Evolutionary conservation across 768 basidiomycete species (phyloP), one percentile per base, ranked within the genome.

Genomic region (Suillus plorans): DNA sequence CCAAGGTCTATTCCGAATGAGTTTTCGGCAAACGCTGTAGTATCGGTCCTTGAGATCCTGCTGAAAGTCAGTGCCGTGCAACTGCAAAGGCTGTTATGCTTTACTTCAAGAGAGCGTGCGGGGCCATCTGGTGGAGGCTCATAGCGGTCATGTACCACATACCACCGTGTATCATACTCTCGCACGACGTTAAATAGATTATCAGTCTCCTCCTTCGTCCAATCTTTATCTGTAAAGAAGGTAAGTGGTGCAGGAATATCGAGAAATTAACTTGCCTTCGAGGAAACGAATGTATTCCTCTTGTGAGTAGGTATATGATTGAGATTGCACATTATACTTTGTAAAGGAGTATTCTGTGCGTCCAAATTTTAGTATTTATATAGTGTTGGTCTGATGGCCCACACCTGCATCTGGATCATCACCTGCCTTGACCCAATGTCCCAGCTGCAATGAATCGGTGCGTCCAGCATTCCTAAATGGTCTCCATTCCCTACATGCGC

Each of bases 1-100:
- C 84, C 94, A 95, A 20, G 94, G 93, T 34, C 92, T 81, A 70
- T 86, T 92, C 52, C 94, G 85, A 41, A 98, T 83, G 41, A 99
- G 84, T 66, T 91, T 92, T 36, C 97, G 85, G 73, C 95, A 96
- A 20, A 96, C 89, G 59, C 90, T 88, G 75, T 91, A 98, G 72
- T 99, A 99, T 36, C 97, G 84, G 69, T 95, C 93, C 79, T 98
- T 99, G 69, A 99, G 77, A 67, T 97, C 96, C 94, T 95, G 70
- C 8, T 66, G 53, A 18, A 41, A 58, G 52, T 56, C 20, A 28
- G 57, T 28, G n/a, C 37, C 2, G 39, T 5, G 22, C 18, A 45
- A 14, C 4, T 37, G 53, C 5, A 16, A 16, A 31, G 45, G 28
- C 50, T 13, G 20, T n/a, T 50, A 36, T 64, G 9, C 20, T 41